Percentiles rank a stretch among this genome's conserved stretches.
These are phyloP conservation scores for Oryza rufipogon DNA, from an alignment of 176 grass and related monocot species.

Conservation along the genomic window DNA sequence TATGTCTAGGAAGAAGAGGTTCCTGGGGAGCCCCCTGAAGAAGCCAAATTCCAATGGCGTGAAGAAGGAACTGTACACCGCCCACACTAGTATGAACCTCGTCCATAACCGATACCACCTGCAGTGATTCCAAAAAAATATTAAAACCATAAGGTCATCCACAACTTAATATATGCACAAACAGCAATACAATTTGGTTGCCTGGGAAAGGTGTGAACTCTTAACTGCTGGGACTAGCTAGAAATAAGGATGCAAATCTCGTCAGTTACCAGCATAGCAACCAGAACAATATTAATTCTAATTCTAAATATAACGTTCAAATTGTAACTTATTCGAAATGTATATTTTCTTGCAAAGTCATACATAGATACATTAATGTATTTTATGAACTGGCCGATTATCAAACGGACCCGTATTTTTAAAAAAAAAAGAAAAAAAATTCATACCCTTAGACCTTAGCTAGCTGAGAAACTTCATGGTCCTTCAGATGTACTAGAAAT, in stretches of 20 bases:
- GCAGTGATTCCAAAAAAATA: background rate
- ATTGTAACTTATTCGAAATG: background rate
- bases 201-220: background rate
- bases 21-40: conserved; percentile 80
- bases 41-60: conserved; percentile 95
- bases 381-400: too few species aligned
- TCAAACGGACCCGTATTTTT: background rate
- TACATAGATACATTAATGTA: background rate
- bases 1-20: conserved; percentile 85
- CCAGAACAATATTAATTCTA: too few species aligned
- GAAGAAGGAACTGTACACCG: conserved; percentile 89
- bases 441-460: background rate
- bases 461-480: background rate
- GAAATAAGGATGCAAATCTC: background rate
- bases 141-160: background rate
- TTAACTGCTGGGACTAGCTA: background rate
- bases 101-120: conserved; percentile 86
- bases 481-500: too few species aligned
- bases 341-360: background rate
- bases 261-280: too few species aligned
- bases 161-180: too few species aligned
- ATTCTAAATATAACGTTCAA: background rate
- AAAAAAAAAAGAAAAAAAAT: background rate
- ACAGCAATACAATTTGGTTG: background rate
- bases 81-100: conserved; percentile 84